phyloP scores from a whole-genome alignment of 1,284 basidiomycete species.

The Cryptococcus sp. region DNA sequence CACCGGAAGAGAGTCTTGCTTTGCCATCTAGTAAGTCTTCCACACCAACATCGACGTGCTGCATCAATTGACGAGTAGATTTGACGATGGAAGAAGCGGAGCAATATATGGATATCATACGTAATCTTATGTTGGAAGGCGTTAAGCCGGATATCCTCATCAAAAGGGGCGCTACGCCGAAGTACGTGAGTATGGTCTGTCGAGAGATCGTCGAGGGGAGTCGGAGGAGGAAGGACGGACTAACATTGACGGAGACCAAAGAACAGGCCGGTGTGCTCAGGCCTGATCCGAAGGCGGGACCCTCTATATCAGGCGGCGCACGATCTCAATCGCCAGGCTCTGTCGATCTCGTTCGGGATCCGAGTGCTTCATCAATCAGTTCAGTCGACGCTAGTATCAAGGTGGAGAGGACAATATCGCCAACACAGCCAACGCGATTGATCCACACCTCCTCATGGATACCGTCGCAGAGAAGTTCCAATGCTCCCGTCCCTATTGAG shows the following conservation, averaged over 20 bases:
- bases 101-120: constrained; percentile 34
- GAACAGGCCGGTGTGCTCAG: too few relatives aligned
- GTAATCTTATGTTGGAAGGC: constrained; percentile 30
- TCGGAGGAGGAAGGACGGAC: constrained; percentile 1
- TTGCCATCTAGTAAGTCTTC: neutral
- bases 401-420: constrained; percentile 19
- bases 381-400: constrained; percentile 14
- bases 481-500: too few relatives aligned
- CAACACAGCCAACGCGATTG: constrained; percentile 1
- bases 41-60: constrained; percentile 10
- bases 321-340: neutral
- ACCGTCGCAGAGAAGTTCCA: too few relatives aligned
- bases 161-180: constrained; percentile 23
- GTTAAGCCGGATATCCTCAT: constrained; percentile 29
- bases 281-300: neutral
- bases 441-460: neutral
- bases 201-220: constrained; percentile 32
- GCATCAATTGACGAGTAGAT: constrained; percentile 7
- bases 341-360: constrained; percentile 5
- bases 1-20: neutral
- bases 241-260: too few relatives aligned
- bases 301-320: neutral
- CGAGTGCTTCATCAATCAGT: constrained; percentile 20
- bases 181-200: constrained; percentile 32
- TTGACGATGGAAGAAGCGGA: constrained; percentile 24